Percentiles rank a stretch among this genome's conserved stretches.
Conservation (phyloP, 179 eudicot genomes). For the Drosera spatulata region DNA sequence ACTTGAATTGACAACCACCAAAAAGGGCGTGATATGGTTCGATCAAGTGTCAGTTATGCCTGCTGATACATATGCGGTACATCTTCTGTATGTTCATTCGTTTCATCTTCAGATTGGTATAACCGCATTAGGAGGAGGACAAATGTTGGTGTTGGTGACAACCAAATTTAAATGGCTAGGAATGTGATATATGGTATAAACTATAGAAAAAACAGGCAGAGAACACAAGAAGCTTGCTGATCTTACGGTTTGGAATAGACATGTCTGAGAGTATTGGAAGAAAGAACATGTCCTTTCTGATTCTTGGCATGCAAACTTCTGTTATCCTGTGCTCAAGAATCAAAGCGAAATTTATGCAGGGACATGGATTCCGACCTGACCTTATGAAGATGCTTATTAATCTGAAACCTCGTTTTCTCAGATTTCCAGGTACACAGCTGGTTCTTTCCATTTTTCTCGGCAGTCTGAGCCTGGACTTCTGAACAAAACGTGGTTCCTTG, state of each 20-base stretch:
- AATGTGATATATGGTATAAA: no score
- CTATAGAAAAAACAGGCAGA: no score
- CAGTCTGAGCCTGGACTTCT: no score
- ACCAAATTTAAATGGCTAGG: no score
- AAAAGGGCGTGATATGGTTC: conserved; percentile 71
- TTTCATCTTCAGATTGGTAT: not conserved
- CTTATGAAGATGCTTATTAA: conserved; percentile 61
- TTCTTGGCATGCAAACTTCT: no score
- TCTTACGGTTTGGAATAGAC: no score
- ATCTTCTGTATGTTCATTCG: not conserved
- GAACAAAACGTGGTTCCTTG: not conserved
- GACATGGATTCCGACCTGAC: conserved; percentile 88
- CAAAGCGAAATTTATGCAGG: conserved; percentile 27
- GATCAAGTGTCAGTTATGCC: conserved; percentile 97
- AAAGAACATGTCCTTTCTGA: no score
- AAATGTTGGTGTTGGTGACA: not conserved
- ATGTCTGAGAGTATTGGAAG: no score
- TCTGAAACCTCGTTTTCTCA: conserved; percentile 71
- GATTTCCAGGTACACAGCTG: conserved; percentile 74
- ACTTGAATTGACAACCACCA: conserved; percentile 71
- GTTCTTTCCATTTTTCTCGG: no score
- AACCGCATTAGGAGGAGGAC: no score
- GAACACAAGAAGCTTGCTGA: no score
- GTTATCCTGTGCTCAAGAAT: not conserved
- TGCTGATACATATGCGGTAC: conserved; percentile 75